Evolutionary conservation across 2,329 filamentous ascomycete genomes (phyloP).

Genomic region (Parascedosporium putredinis): DNA sequence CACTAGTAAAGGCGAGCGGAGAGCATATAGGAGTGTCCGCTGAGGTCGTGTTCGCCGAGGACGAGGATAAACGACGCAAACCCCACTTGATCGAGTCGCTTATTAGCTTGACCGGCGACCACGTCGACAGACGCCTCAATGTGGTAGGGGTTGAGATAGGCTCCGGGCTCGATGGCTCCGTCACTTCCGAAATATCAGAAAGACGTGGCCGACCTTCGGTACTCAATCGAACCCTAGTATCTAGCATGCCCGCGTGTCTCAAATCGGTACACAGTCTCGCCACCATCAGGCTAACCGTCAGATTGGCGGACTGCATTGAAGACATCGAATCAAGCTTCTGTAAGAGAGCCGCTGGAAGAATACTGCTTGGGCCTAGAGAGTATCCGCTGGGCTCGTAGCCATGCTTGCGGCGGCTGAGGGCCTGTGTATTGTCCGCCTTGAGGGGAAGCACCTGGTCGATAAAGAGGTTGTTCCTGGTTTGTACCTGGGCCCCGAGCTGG

Average conservation of each 20-base stretch:
- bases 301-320: not conserved
- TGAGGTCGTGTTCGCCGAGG: not conserved
- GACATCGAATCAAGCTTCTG: not conserved
- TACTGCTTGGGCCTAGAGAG: not conserved
- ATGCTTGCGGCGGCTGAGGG: not conserved
- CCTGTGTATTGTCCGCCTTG: not conserved
- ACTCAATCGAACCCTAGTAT: not conserved
- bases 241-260: not conserved
- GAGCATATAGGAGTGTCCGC: not conserved
- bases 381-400: not conserved
- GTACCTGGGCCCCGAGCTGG: slow-evolving; percentile 2
- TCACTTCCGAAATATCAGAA: not conserved
- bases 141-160: not conserved
- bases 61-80: slow-evolving; percentile 1
- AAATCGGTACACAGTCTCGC: not conserved
- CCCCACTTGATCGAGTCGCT: slow-evolving; percentile 1
- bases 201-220: not conserved
- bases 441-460: not conserved
- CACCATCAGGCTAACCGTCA: not conserved
- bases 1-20: not conserved
- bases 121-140: not conserved
- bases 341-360: not conserved
- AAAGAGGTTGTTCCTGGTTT: slow-evolving; percentile 2
- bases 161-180: not conserved
- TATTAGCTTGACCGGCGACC: not conserved